These are phyloP conservation scores for Fusarium sp. DNA, from an alignment of 2,329 filamentous ascomycete genomes.

Conservation along the genomic window DNA sequence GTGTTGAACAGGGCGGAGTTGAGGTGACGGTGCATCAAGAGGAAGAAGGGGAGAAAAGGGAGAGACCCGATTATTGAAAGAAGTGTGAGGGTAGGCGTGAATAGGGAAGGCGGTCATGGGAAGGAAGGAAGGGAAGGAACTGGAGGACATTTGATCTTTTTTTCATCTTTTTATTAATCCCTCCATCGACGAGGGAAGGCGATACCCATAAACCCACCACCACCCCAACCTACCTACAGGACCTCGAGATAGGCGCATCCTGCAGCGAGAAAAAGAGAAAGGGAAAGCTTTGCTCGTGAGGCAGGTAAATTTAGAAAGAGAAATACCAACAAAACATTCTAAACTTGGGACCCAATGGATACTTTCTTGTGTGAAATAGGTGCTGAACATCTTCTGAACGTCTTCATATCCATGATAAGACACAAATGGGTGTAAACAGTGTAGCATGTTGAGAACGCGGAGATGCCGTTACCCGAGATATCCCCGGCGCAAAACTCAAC, in stretches of 20 bases:
- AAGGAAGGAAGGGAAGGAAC: constrained; percentile 2
- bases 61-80: constrained; percentile 15
- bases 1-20: constrained; percentile 24
- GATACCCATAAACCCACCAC: constrained; percentile 41
- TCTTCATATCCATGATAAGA: neutral
- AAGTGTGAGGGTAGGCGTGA: constrained; percentile 6
- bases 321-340: constrained; percentile 22
- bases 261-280: constrained; percentile 16
- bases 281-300: constrained; percentile 3
- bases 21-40: constrained; percentile 18
- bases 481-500: constrained; percentile 41
- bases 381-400: neutral
- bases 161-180: constrained; percentile 14
- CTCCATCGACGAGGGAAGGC: constrained; percentile 42
- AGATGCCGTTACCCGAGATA: constrained; percentile 37
- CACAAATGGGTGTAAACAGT: neutral
- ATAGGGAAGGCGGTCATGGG: neutral
- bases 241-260: constrained; percentile 19
- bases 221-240: neutral
- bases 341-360: neutral
- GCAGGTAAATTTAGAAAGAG: constrained; percentile 19
- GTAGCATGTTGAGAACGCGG: neutral
- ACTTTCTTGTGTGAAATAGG: neutral
- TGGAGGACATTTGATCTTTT: neutral
- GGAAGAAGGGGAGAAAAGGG: neutral